Percentiles rank a stretch among this genome's conserved stretches.
phyloP scores from a whole-genome alignment of 108 stramenopile genomes.

The Nitzschia inconspicua region DNA sequence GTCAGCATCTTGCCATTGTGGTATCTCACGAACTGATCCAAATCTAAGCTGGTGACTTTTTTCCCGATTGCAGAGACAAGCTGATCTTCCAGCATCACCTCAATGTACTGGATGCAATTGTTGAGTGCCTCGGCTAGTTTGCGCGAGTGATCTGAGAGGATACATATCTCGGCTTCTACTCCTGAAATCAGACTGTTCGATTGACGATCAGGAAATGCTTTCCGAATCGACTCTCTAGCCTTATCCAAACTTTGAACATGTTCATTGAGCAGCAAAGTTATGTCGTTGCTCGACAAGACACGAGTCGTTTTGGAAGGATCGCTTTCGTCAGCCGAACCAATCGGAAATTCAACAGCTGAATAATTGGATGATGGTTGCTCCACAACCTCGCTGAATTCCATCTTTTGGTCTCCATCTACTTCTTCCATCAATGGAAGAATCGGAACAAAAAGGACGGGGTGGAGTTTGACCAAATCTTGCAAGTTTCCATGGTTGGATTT shows the following conservation, averaged over 20 bases:
- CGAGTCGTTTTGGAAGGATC: background rate
- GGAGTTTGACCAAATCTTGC: too few species aligned
- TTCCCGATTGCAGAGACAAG: conserved; percentile 76
- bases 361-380: background rate
- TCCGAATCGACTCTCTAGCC: conserved; percentile 5
- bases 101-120: conserved; percentile 40
- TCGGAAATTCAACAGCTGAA: background rate
- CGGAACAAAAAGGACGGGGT: too few species aligned
- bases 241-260: conserved; percentile 40
- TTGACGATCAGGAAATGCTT: conserved; percentile 10
- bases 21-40: conserved; percentile 60
- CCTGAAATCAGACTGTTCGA: conserved; percentile 21
- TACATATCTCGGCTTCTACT: conserved; percentile 32
- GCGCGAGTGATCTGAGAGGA: conserved; percentile 23
- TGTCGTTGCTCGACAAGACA: conserved; percentile 38
- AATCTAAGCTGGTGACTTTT: conserved; percentile 40
- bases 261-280: conserved; percentile 35
- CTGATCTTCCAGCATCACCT: conserved; percentile 59
- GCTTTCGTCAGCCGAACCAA: background rate
- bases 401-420: too few species aligned
- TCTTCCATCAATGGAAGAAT: conserved; percentile 58
- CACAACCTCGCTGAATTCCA: too few species aligned
- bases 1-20: conserved; percentile 55
- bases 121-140: conserved; percentile 6
- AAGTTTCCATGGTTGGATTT: too few species aligned